These are phyloP conservation scores for Nematodospora valgi DNA, from an alignment of 805 yeast species.

Conservation along the genomic window DNA sequence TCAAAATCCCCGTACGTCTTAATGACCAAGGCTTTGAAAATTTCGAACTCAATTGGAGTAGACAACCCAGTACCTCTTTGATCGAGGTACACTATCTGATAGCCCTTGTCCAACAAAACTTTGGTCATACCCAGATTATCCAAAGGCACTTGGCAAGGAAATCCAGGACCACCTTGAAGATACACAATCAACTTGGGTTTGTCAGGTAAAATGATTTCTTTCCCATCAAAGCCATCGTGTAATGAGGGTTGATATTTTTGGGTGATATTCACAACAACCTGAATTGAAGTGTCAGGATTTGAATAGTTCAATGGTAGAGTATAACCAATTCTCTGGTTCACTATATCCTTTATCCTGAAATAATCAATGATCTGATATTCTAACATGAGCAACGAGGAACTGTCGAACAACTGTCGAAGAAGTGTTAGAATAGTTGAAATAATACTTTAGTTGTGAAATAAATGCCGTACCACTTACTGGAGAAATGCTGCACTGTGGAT, in stretches of 20 bases:
- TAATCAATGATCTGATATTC: constrained; percentile 18
- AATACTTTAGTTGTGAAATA: too few relatives aligned
- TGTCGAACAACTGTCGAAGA: too few relatives aligned
- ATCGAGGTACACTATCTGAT: constrained; percentile 46
- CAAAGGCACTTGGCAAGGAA: constrained; percentile 39
- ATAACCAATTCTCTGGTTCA: constrained; percentile 20
- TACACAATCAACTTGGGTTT: constrained; percentile 37
- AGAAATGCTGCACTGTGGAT: too few relatives aligned
- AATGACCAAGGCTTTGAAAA: constrained; percentile 17
- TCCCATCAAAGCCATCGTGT: constrained; percentile 12
- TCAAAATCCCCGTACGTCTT: constrained; percentile 7
- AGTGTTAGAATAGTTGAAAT: not conserved
- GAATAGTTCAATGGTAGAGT: constrained; percentile 19
- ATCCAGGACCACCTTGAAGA: constrained; percentile 58
- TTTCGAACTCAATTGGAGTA: constrained; percentile 38
- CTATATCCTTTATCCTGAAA: constrained; percentile 17
- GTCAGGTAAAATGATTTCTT: constrained; percentile 20
- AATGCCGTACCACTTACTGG: too few relatives aligned
- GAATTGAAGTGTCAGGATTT: constrained; percentile 10
- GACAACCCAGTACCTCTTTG: constrained; percentile 64
- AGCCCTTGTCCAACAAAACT: constrained; percentile 37
- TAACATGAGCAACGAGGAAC: too few relatives aligned
- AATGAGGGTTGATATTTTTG: constrained; percentile 21
- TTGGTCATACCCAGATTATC: constrained; percentile 34
- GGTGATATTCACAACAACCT: constrained; percentile 30